Evolutionary conservation across 441 rosid genomes (phyloP).

Genomic region (Eutrema salsugineum): DNA sequence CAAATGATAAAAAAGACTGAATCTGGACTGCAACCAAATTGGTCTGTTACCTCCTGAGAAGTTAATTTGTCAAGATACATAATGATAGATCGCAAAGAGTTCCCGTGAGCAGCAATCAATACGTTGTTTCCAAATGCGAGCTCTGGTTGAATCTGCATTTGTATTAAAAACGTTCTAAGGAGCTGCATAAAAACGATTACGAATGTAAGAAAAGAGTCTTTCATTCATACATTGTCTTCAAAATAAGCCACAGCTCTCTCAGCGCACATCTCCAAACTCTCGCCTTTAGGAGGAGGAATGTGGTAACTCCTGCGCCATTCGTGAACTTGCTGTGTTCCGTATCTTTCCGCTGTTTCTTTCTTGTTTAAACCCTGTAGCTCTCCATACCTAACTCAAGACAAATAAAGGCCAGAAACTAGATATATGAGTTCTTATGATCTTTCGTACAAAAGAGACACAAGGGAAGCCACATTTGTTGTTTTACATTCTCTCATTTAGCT

Average conservation of each 20-base stretch:
- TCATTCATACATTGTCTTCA: conserved; percentile 56
- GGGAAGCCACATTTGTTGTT: not conserved
- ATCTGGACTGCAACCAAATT: not conserved
- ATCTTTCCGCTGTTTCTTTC: conserved; percentile 90
- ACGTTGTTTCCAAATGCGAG: conserved; percentile 80
- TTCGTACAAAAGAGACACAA: not conserved
- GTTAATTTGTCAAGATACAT: conserved; percentile 97
- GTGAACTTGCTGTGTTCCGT: conserved; percentile 85
- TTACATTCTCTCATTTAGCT: conserved; percentile 95
- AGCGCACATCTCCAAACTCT: conserved; percentile 99
- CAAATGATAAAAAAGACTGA: not conserved
- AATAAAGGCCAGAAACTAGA: not conserved
- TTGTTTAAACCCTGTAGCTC: conserved; percentile 94
- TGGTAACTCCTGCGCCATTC: conserved; percentile 99
- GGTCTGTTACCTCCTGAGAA: conserved; percentile 60
- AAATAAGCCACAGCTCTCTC: conserved; percentile 95
- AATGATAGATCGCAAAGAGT: conserved; percentile 89
- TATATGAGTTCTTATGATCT: not conserved
- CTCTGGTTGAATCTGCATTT: conserved; percentile 76
- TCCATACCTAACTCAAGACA: conserved; percentile 63
- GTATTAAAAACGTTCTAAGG: not conserved
- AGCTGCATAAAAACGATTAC: not conserved
- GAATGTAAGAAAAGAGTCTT: not conserved
- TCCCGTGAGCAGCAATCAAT: conserved; percentile 96
- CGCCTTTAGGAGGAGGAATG: conserved; percentile 94